Conservation (phyloP, 139 green algal species). For the Auxenochlorella pyrenoidosa region DNA sequence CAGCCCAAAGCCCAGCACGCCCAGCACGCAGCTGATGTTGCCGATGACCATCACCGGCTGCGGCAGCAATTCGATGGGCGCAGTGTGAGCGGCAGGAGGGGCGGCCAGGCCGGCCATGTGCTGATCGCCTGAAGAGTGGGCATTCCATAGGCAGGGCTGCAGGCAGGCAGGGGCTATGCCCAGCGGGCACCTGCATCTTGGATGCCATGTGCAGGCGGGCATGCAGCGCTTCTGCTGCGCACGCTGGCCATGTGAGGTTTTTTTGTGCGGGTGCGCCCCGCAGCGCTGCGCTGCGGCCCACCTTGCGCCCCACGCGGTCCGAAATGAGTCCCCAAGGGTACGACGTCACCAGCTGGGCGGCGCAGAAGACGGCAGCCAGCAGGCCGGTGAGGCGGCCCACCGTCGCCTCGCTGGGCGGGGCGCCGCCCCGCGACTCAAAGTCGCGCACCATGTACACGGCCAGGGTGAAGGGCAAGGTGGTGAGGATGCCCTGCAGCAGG, state of each 20-base stretch:
- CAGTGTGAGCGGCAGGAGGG: background rate
- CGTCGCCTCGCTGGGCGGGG: slow-evolving; percentile 39
- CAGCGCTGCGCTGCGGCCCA: slow-evolving; percentile 2
- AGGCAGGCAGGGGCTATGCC: no score
- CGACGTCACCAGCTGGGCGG: slow-evolving; percentile 60
- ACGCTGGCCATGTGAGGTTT: no score
- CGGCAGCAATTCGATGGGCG: no score
- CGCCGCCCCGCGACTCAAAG: slow-evolving; percentile 36
- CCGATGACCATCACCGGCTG: slow-evolving; percentile 76
- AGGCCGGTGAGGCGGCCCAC: slow-evolving; percentile 61
- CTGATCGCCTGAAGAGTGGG: no score
- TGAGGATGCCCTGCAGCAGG: slow-evolving; percentile 58
- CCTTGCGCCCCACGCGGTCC: slow-evolving; percentile 69
- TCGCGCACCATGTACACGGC: slow-evolving; percentile 75
- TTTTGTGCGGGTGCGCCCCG: background rate
- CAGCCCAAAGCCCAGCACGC: slow-evolving; percentile 68
- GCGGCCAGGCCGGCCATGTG: background rate
- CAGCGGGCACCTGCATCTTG: no score
- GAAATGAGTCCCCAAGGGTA: slow-evolving; percentile 58
- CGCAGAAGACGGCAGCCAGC: slow-evolving; percentile 63
- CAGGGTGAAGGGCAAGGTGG: slow-evolving; percentile 70
- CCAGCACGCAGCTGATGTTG: slow-evolving; percentile 50
- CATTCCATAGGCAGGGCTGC: no score
- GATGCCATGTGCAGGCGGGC: background rate
- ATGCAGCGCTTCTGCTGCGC: background rate